Percentiles rank a stretch among this genome's conserved stretches.
Evolutionary conservation across 768 basidiomycete genomes (phyloP).

Genomic region (Ramaria rubella): DNA sequence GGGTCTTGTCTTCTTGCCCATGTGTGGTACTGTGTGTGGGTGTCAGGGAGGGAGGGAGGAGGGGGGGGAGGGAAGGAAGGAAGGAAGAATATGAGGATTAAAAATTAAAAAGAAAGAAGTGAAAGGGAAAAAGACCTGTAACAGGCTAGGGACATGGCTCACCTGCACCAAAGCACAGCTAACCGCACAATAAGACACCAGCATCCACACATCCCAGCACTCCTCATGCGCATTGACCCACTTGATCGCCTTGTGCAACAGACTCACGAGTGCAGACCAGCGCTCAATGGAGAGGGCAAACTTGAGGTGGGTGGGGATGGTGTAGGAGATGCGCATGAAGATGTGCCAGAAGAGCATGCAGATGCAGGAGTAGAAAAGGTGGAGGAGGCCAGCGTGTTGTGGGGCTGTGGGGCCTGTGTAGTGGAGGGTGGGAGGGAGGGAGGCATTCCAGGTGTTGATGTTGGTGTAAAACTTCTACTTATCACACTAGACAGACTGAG

Average conservation of each 20-base stretch:
- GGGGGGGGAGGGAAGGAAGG: no score
- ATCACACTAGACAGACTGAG: no score
- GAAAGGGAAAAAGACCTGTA: background rate
- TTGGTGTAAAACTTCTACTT: constrained; percentile 53
- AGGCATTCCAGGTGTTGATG: constrained; percentile 69
- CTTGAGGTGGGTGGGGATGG: constrained; percentile 83
- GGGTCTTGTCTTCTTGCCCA: constrained; percentile 80
- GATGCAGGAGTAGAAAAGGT: constrained; percentile 81
- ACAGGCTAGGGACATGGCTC: background rate
- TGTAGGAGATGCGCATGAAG: constrained; percentile 96
- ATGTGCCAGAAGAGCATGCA: constrained; percentile 98
- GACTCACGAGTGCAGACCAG: constrained; percentile 65
- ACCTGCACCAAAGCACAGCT: constrained; percentile 90
- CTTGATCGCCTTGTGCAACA: constrained; percentile 78
- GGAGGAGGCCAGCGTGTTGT: constrained; percentile 71
- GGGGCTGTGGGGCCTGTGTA: constrained; percentile 68
- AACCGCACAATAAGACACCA: constrained; percentile 83
- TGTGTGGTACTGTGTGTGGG: constrained; percentile 95
- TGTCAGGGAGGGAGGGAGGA: no score
- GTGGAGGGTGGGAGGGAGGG: constrained; percentile 69
- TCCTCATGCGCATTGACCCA: constrained; percentile 82
- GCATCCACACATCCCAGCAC: constrained; percentile 79
- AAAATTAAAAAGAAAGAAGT: background rate
- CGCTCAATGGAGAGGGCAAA: constrained; percentile 75
- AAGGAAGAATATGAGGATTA: no score